phyloP scores from a whole-genome alignment of 495 filamentous ascomycete species.

The Daldinia decipiens region DNA sequence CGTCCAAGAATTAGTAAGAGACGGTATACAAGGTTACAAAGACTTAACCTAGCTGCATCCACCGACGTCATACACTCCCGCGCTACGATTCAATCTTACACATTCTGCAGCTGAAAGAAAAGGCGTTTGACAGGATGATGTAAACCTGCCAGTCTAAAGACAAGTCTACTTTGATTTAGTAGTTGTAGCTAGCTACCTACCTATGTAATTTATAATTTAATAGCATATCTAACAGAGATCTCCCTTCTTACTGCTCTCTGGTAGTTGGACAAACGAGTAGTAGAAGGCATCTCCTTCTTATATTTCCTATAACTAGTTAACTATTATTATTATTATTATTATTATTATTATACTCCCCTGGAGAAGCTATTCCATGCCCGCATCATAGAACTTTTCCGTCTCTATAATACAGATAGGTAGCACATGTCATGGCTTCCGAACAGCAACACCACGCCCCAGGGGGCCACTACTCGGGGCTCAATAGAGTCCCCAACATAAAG shows the following conservation, averaged over 20 bases:
- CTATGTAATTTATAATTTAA: constrained; percentile 24
- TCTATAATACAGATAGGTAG: background rate
- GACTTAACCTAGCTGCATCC: constrained; percentile 17
- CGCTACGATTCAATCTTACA: constrained; percentile 35
- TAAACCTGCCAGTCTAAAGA: constrained; percentile 21
- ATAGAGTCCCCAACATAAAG: constrained; percentile 87
- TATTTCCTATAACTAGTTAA: constrained; percentile 2
- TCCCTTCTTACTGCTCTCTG: constrained; percentile 2
- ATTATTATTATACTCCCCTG: background rate
- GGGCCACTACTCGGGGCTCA: constrained; percentile 70
- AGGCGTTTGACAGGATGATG: constrained; percentile 33
- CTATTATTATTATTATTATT: background rate
- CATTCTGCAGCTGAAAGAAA: constrained; percentile 31
- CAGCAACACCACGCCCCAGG: constrained; percentile 39
- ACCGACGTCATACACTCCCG: constrained; percentile 44
- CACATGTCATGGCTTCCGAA: constrained; percentile 44
- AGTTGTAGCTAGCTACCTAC: constrained; percentile 7
- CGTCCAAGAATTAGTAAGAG: too few relatives aligned
- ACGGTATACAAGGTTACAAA: constrained; percentile 8
- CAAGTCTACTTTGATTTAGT: background rate
- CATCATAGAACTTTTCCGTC: background rate
- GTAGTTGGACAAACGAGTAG: background rate
- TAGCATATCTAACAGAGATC: constrained; percentile 6
- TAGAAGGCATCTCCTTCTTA: constrained; percentile 5
- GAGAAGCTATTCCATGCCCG: constrained; percentile 22